Percentiles rank a stretch among this genome's conserved stretches.
phyloP scores from a whole-genome alignment of 2,329 filamentous ascomycete species.

The Metarhizium humberi region DNA sequence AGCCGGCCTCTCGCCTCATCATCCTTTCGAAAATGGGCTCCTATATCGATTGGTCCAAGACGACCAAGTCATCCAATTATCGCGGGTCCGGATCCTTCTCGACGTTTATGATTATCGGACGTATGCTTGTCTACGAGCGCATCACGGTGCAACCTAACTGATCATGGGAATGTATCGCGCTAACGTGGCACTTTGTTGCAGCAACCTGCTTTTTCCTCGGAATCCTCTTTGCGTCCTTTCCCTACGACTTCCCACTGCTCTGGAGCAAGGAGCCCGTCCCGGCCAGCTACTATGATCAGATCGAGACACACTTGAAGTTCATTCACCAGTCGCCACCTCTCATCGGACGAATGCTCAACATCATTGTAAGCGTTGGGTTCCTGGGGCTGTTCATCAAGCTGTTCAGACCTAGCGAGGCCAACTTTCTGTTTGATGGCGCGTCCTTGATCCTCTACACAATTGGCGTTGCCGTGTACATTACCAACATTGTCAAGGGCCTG shows the following conservation, averaged over 20 bases:
- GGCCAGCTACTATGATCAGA: constrained; percentile 66
- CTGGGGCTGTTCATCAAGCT: constrained; percentile 88
- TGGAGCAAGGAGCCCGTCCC: constrained; percentile 62
- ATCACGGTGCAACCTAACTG: constrained; percentile 5
- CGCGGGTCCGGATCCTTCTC: constrained; percentile 67
- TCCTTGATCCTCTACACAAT: constrained; percentile 76
- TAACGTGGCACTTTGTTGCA: constrained; percentile 22
- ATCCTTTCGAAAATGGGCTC: constrained; percentile 16
- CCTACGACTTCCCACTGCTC: constrained; percentile 88
- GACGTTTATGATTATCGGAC: constrained; percentile 92
- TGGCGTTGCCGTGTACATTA: constrained; percentile 84
- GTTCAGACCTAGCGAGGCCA: constrained; percentile 86
- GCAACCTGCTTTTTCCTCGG: constrained; percentile 96
- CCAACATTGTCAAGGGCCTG: constrained; percentile 94
- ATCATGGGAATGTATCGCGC: background rate
- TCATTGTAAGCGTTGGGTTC: constrained; percentile 80
- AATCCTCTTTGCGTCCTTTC: constrained; percentile 91
- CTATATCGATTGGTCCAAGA: constrained; percentile 47
- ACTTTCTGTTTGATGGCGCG: constrained; percentile 87
- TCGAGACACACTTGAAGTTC: constrained; percentile 85
- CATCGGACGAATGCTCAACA: constrained; percentile 88
- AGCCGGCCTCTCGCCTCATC: background rate
- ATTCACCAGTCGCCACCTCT: constrained; percentile 85
- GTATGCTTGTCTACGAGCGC: constrained; percentile 45
- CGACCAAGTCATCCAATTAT: constrained; percentile 46